Percentiles rank a stretch among this genome's conserved stretches.
Evolutionary conservation across 2,329 filamentous ascomycete species (phyloP).

Genomic region (Fusarium heterosporum): DNA sequence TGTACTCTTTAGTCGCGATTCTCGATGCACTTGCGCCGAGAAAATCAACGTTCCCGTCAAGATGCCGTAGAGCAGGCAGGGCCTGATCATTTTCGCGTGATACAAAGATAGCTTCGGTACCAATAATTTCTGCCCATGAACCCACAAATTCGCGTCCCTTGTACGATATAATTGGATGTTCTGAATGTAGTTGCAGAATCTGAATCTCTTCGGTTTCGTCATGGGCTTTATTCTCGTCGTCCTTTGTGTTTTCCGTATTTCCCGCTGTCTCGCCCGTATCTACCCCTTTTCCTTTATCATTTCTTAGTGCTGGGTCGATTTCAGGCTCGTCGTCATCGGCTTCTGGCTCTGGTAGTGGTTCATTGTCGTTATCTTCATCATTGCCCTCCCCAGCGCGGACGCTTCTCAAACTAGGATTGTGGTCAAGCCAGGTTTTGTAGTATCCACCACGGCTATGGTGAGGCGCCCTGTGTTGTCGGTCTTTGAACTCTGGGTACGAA

Average conservation of each 20-base stretch:
- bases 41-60: conserved; percentile 73
- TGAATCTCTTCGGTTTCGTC: conserved; percentile 66
- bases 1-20: conserved; percentile 74
- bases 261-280: conserved; percentile 24
- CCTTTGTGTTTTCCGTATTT: conserved; percentile 19
- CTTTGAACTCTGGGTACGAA: conserved; percentile 69
- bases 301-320: conserved; percentile 42
- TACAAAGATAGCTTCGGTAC: conserved; percentile 83
- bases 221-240: conserved; percentile 34
- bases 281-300: conserved; percentile 36
- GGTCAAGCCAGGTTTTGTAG: conserved; percentile 57
- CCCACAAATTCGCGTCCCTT: conserved; percentile 82
- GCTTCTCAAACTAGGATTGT: conserved; percentile 41
- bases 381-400: conserved; percentile 32
- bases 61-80: conserved; percentile 62
- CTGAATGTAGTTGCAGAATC: conserved; percentile 83
- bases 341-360: conserved; percentile 51
- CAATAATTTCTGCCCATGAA: conserved; percentile 83
- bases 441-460: conserved; percentile 60
- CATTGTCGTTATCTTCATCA: conserved; percentile 51
- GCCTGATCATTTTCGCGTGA: conserved; percentile 62
- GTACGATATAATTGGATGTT: conserved; percentile 83
- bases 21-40: conserved; percentile 77
- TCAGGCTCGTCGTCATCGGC: conserved; percentile 49
- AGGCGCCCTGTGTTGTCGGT: conserved; percentile 55